Base-by-base conservation (phyloP, 1,139 yeast species). In the Hansenula sp. region DNA sequence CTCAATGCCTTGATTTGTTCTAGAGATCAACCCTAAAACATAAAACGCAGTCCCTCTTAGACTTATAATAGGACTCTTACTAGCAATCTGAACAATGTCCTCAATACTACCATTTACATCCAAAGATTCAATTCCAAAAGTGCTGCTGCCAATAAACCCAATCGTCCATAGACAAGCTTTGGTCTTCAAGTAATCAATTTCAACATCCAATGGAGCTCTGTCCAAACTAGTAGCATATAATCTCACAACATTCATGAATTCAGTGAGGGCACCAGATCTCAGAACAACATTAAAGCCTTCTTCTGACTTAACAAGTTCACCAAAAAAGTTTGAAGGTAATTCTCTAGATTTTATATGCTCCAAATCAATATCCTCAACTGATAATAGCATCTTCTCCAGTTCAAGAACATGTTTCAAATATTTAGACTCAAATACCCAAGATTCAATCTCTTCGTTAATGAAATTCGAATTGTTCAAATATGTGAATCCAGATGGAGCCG, bases 141-240 rank as follows among this genome's bases (percentile, higher is more conserved):
- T 71, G 0, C 85, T 77, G 10, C 90, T 77, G 2, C 91, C 90
- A 34, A 90, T 81, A 54, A 83, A 83, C 0, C 97, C 97, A 36
- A 88, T 72, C 4, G 95, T 84, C 97, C 98, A 93, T 40, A 91
- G 59, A 40, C 85, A 79, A 15, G 91, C 89, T 57, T 87, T 88
- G 25, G 90, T 62, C 43, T 72, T 74, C n/a, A 66, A 44, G 13
- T 72, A 51, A 31, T 61, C 62, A 17, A 61, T 62, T 1, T 55
- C 54, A 3, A 46, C 48, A 46, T 62, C 44, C 41, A 39, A 42
- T 0, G 38, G 38, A 12, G 34, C 16, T 41, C 40, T 47, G n/a
- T 41, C 52, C 9, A 47, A 40, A 18, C 43, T 48, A 15, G 48
- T 48, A 3, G 59, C 41, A 54, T 73, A 67, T 32, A 60, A 61